These are phyloP conservation scores for Saraca asoca DNA, from an alignment of 331 rosid genomes.

Conservation along the genomic window DNA sequence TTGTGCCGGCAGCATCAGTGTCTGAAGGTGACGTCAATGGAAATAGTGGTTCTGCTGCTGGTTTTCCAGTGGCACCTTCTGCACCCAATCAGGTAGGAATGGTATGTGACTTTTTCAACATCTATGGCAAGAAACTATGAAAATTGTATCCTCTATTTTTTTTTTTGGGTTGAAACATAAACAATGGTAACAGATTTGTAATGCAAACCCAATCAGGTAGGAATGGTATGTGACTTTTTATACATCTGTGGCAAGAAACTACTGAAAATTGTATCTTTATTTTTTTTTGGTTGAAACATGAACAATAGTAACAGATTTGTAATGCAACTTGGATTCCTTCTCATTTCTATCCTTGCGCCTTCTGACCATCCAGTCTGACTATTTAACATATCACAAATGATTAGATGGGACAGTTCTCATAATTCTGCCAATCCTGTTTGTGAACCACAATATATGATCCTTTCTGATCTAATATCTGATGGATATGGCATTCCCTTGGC, in stretches of 20 bases:
- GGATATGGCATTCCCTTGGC: slow-evolving; percentile 35
- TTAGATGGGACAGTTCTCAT: no score
- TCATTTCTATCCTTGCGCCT: neutral
- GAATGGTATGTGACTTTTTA: slow-evolving; percentile 1
- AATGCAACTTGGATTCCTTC: slow-evolving; percentile 8
- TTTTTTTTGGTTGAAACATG: no score
- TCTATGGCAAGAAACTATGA: slow-evolving; percentile 5
- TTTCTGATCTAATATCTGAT: slow-evolving; percentile 24
- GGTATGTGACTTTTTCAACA: neutral
- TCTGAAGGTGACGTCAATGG: slow-evolving; percentile 39
- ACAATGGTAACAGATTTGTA: no score
- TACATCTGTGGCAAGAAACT: slow-evolving; percentile 4
- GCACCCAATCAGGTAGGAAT: slow-evolving; percentile 56
- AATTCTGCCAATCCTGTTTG: slow-evolving; percentile 5
- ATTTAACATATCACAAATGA: no score
- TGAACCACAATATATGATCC: slow-evolving; percentile 3
- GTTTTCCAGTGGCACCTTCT: slow-evolving; percentile 42
- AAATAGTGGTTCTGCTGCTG: slow-evolving; percentile 36
- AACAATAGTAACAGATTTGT: slow-evolving; percentile 6
- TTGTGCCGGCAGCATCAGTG: slow-evolving; percentile 58
- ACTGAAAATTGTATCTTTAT: neutral
- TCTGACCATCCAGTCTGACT: slow-evolving; percentile 2
- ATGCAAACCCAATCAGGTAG: slow-evolving; percentile 67
- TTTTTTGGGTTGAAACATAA: no score
- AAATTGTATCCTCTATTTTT: no score